Percentiles rank a stretch among this genome's conserved stretches.
Conservation (phyloP, 441 rosid genomes). For the Erysimum pusillum region DNA sequence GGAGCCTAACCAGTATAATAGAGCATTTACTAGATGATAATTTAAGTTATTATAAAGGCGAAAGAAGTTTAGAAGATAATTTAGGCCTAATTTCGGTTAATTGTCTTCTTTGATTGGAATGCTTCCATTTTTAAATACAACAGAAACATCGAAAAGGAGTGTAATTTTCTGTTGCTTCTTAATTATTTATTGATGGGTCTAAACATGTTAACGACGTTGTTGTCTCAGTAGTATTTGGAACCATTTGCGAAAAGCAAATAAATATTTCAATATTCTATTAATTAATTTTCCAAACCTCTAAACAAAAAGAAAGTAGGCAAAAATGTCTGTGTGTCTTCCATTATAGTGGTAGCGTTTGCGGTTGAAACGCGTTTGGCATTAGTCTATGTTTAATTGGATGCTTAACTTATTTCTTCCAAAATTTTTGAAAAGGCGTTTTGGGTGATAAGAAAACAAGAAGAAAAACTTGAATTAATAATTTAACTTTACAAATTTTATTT, state of each 20-base stretch:
- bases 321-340: conserved; percentile 1
- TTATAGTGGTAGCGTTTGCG: conserved; percentile 20
- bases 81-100: conserved; percentile 20
- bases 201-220: conserved; percentile 17
- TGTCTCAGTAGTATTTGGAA: conserved; percentile 34
- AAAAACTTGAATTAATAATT: neutral
- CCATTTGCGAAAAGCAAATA: conserved; percentile 24
- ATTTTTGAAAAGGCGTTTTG: neutral
- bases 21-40: neutral
- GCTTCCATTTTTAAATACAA: neutral
- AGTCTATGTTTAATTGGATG: conserved; percentile 27
- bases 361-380: conserved; percentile 32
- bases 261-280: neutral
- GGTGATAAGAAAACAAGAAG: neutral
- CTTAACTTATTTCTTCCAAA: neutral
- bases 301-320: conserved; percentile 7
- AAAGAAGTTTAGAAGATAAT: neutral
- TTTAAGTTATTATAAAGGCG: neutral
- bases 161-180: neutral
- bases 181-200: neutral
- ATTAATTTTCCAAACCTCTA: conserved; percentile 14
- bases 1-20: neutral
- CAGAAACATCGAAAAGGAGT: conserved; percentile 7
- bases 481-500: neutral
- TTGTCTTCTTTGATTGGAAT: neutral